phyloP scores from a whole-genome alignment of 257 asterid genomes.

The Scutellaria barbata region DNA sequence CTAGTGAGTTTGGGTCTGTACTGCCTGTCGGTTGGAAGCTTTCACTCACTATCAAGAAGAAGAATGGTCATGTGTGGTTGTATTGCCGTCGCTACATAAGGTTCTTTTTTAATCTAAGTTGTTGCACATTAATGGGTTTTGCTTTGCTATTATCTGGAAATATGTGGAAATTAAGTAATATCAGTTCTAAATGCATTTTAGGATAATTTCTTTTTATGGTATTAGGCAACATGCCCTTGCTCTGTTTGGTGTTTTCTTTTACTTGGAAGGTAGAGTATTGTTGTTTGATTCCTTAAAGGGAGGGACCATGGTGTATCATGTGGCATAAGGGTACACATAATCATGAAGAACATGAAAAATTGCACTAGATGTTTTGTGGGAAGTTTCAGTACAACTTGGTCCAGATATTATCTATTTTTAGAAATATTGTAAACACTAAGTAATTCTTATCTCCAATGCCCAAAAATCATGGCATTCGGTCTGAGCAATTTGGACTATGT shows the following conservation, averaged over 20 bases:
- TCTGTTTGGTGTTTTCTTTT: slow-evolving; percentile 2
- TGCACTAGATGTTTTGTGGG: background rate
- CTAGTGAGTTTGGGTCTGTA: slow-evolving; percentile 61
- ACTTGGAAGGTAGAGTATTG: background rate
- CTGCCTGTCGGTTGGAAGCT: slow-evolving; percentile 86
- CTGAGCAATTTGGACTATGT: background rate
- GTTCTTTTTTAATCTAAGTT: slow-evolving; percentile 41
- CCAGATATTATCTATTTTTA: slow-evolving; percentile 4
- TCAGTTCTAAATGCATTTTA: background rate
- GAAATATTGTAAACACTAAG: slow-evolving; percentile 1
- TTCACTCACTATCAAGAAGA: slow-evolving; percentile 66
- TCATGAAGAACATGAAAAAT: background rate
- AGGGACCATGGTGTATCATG: slow-evolving; percentile 11
- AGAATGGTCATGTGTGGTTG: slow-evolving; percentile 60
- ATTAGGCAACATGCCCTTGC: slow-evolving; percentile 10
- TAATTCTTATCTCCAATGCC: background rate
- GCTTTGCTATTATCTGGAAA: slow-evolving; percentile 15
- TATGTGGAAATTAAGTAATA: background rate
- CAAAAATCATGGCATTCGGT: slow-evolving; percentile 9
- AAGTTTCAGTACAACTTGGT: background rate
- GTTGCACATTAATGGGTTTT: slow-evolving; percentile 15
- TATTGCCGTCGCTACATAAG: slow-evolving; percentile 82
- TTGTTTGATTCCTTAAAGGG: background rate
- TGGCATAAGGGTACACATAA: slow-evolving; percentile 16
- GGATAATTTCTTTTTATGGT: slow-evolving; percentile 7